Evolutionary conservation across 2,329 filamentous ascomycete genomes (phyloP).

Genomic region (Aspergillus udagawae): DNA sequence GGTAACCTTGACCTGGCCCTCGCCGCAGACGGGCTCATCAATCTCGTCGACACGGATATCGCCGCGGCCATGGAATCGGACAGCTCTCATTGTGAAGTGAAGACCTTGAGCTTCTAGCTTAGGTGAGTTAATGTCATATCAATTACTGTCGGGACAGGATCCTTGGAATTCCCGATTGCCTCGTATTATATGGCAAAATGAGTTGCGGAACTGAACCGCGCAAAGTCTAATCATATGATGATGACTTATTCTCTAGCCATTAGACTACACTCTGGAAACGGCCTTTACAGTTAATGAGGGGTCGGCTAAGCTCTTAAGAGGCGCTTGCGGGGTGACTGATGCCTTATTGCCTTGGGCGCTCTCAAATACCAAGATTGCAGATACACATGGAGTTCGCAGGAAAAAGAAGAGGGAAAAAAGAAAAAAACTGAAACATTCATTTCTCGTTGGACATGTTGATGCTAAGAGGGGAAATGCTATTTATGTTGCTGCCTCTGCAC

Average conservation of each 20-base stretch:
- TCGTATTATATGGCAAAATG: background rate
- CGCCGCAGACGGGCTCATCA: slow-evolving; percentile 37
- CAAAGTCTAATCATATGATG: no score
- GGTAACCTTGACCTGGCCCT: slow-evolving; percentile 47
- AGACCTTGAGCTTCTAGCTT: background rate
- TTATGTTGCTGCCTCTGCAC: background rate
- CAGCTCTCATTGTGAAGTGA: slow-evolving; percentile 28
- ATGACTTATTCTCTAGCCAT: background rate
- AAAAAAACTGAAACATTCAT: slow-evolving; percentile 1
- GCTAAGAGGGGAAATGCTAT: background rate
- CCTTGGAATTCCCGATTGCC: background rate
- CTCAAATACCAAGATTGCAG: background rate
- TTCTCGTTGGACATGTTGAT: slow-evolving; percentile 8
- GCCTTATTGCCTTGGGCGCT: background rate
- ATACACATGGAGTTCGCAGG: background rate
- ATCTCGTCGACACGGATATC: slow-evolving; percentile 36
- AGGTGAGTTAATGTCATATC: background rate
- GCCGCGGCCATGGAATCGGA: slow-evolving; percentile 33
- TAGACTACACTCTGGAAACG: background rate
- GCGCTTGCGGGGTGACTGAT: background rate
- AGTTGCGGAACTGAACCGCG: background rate
- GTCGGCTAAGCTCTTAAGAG: background rate
- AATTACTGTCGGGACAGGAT: background rate
- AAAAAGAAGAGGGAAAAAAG: background rate
- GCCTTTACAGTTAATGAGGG: background rate